phyloP scores from a whole-genome alignment of 495 filamentous ascomycete genomes.

The Neurospora sp. region DNA sequence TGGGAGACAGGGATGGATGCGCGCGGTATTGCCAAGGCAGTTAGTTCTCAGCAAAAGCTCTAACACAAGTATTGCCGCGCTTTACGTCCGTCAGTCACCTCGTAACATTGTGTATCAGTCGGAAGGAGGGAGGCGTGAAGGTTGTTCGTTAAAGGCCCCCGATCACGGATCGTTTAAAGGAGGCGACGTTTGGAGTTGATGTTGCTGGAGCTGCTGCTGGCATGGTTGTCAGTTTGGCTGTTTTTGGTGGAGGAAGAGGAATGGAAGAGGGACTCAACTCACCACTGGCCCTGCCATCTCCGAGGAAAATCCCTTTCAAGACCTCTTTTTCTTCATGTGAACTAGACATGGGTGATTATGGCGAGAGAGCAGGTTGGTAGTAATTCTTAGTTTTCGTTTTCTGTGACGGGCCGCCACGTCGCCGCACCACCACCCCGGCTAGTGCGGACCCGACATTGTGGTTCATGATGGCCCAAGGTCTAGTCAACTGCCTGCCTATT shows the following conservation, averaged over 20 bases:
- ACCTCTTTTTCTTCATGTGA: background rate
- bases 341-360: background rate
- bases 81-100: background rate
- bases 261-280: background rate
- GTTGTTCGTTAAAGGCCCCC: background rate
- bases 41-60: background rate
- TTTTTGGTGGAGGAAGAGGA: background rate
- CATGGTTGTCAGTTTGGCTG: background rate
- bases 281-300: accelerated
- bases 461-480: background rate
- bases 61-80: background rate
- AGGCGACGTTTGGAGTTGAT: background rate
- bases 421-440: background rate
- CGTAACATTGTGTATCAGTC: background rate
- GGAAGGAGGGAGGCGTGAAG: background rate
- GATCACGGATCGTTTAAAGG: background rate
- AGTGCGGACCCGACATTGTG: background rate
- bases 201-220: background rate
- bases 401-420: background rate
- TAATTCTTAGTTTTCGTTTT: background rate
- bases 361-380: background rate
- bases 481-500: background rate
- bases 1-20: background rate
- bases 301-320: background rate
- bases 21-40: background rate